Evolutionary conservation across 352 stramenopile genomes (phyloP), one percentile per base, ranked within the genome.

Genomic region (Blastocystis sp.): DNA sequence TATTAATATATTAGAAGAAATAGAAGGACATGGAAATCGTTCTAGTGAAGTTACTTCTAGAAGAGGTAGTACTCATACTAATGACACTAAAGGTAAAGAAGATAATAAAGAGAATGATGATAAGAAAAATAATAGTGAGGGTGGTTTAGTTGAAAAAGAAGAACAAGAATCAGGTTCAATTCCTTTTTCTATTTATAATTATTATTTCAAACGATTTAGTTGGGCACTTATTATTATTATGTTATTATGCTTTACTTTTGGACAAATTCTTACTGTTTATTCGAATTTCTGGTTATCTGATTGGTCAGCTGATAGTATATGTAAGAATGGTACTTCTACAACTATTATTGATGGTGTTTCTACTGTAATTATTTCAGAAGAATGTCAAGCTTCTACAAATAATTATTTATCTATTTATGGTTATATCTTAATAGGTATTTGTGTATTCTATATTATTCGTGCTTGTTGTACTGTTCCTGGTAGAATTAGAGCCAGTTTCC

Each of bases 401-500:
- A 9, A 4, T 30, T 49, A 7, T 30, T 13, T 34, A 36, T 30
- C 13, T 4, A 6, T 4, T 9, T 34, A 1, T 30, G 41, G 7
- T 34, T 6, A 36, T 30, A 13, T 4, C 41, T 36, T 49, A n/a
- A 33, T 33, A 25, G 6, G 9, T 30, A 36, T 36, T 18, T 9
- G 25, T 4, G 6, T 49, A 9, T 33, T 49, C 41, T 19, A 25
- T 30, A 65, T 83, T 39, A 65, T 74, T 10, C 78, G 78, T 55
- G 65, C 77, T 28, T 37, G 80, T 9, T 71, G 70, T 0, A 73
- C 81, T 10, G 77, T 74, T 28, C 57, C 70, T 35, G 68, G 68
- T 10, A 77, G 77, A 27, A 68, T 84, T 36, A 70, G 71, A 5
- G 76, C 72, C 46, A 71, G 75, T 4, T 70, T 73, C 28, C 67